Percentiles rank a stretch among this genome's conserved stretches.
Evolutionary conservation across 1,284 basidiomycete species (phyloP).

Genomic region (Fomitopsis schrenkii): DNA sequence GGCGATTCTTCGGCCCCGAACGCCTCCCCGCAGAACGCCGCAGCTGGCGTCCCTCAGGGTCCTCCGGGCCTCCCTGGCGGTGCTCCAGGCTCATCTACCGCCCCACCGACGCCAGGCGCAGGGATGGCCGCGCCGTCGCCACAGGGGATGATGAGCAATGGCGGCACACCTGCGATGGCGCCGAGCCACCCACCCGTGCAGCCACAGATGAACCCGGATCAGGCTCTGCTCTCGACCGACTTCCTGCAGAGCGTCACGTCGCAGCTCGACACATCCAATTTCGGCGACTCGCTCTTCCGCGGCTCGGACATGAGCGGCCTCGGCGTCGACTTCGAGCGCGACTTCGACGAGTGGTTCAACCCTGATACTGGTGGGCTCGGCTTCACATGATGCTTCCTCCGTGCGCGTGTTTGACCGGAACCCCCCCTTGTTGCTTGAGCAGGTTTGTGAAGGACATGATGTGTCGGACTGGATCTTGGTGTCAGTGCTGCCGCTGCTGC

Average conservation of each 20-base stretch:
- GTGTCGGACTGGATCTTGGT: conserved; percentile 1
- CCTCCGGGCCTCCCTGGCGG: background rate
- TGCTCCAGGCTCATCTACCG: conserved; percentile 24
- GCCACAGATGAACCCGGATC: conserved; percentile 6
- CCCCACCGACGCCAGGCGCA: conserved; percentile 46
- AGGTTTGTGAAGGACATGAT: conserved; percentile 6
- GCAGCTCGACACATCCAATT: conserved; percentile 32
- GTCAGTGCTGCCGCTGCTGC: background rate
- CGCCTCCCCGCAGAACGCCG: conserved; percentile 44
- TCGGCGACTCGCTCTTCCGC: conserved; percentile 39
- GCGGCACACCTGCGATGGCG: conserved; percentile 11
- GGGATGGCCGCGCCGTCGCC: conserved; percentile 42
- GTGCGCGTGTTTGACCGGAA: background rate
- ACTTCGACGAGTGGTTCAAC: conserved; percentile 69
- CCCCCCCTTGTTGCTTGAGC: background rate
- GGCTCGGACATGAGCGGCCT: conserved; percentile 27
- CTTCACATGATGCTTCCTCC: background rate
- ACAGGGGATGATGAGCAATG: conserved; percentile 35
- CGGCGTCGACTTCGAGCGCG: conserved; percentile 59
- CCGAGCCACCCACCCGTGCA: conserved; percentile 14
- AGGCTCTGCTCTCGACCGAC: conserved; percentile 7
- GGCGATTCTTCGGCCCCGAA: conserved; percentile 13
- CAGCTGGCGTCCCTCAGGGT: conserved; percentile 14
- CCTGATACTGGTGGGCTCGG: conserved; percentile 18
- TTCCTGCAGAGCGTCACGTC: conserved; percentile 2